phyloP scores from a whole-genome alignment of 306 rosid species.

The Quercus gilva region DNA sequence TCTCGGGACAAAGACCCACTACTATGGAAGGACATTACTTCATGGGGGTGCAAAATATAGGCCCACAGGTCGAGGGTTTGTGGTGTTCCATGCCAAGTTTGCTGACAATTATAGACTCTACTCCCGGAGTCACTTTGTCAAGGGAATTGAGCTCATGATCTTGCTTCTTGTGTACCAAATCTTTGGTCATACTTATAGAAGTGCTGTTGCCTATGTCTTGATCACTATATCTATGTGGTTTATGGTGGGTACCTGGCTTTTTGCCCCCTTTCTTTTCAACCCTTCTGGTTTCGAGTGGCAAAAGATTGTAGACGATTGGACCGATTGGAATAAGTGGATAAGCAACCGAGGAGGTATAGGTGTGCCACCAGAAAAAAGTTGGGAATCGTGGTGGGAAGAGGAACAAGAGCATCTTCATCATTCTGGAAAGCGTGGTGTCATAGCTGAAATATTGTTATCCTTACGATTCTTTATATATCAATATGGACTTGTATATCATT shows the following conservation, averaged over 20 bases:
- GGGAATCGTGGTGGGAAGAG: slow-evolving; percentile 99
- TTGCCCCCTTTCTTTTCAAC: slow-evolving; percentile 95
- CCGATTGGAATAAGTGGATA: slow-evolving; percentile 99
- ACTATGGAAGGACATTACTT: slow-evolving; percentile 94
- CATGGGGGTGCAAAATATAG: slow-evolving; percentile 98
- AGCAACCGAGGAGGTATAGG: slow-evolving; percentile 94
- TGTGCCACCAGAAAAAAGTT: slow-evolving; percentile 88
- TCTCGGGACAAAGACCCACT: slow-evolving; percentile 95
- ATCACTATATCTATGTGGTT: slow-evolving; percentile 94
- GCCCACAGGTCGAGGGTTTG: slow-evolving; percentile 95
- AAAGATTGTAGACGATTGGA: slow-evolving; percentile 98
- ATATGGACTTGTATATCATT: slow-evolving; percentile 93
- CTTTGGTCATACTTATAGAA: slow-evolving; percentile 71
- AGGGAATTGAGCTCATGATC: slow-evolving; percentile 93
- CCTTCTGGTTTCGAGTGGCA: slow-evolving; percentile 99
- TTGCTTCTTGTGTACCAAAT: slow-evolving; percentile 88
- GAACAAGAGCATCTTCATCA: slow-evolving; percentile 91
- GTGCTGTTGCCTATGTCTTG: slow-evolving; percentile 79
- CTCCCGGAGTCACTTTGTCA: slow-evolving; percentile 97
- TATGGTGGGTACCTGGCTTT: slow-evolving; percentile 98
- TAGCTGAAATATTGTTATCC: slow-evolving; percentile 73
- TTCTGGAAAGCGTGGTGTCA: slow-evolving; percentile 83
- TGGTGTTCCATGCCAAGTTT: slow-evolving; percentile 97
- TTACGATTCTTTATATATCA: slow-evolving; percentile 94
- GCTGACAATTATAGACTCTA: slow-evolving; percentile 96